Conservation (phyloP, 805 yeast species). For the Candida loeiensis region DNA sequence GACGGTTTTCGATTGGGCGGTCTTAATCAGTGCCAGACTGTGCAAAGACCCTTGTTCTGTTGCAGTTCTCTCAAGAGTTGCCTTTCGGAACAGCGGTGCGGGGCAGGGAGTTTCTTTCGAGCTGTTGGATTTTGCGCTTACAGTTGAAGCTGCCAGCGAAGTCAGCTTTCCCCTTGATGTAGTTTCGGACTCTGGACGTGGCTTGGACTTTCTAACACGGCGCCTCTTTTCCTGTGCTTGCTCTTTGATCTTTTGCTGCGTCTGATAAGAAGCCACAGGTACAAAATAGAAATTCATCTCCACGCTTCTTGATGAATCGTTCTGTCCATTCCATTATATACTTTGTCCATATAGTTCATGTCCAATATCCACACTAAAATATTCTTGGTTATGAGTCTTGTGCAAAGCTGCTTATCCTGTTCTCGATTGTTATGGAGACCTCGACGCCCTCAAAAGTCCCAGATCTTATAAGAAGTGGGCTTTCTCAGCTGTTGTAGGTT, state of each 20-base stretch:
- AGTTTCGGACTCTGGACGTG: background rate
- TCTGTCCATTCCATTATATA: too few relatives aligned
- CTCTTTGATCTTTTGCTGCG: constrained; percentile 16
- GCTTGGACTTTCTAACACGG: constrained; percentile 2
- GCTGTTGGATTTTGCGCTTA: background rate
- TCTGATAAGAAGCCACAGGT: constrained; percentile 17
- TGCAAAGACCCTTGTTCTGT: too few relatives aligned
- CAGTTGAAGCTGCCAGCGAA: background rate
- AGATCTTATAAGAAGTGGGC: background rate
- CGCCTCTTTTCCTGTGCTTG: constrained; percentile 12
- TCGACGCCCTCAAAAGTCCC: background rate
- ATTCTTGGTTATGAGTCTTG: too few relatives aligned
- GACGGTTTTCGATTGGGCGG: background rate
- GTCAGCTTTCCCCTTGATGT: background rate
- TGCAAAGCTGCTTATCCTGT: too few relatives aligned
- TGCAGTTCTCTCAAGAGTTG: background rate
- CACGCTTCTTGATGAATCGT: too few relatives aligned
- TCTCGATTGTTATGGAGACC: background rate
- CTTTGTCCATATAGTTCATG: background rate
- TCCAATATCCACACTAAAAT: background rate
- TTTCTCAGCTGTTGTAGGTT: background rate
- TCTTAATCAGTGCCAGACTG: constrained; percentile 2
- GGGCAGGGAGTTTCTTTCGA: background rate
- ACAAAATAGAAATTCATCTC: constrained; percentile 16
- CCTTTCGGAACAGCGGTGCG: background rate